Evolutionary conservation across 164 flowering plant species (phyloP).

Genomic region (Kingdonia uniflora): DNA sequence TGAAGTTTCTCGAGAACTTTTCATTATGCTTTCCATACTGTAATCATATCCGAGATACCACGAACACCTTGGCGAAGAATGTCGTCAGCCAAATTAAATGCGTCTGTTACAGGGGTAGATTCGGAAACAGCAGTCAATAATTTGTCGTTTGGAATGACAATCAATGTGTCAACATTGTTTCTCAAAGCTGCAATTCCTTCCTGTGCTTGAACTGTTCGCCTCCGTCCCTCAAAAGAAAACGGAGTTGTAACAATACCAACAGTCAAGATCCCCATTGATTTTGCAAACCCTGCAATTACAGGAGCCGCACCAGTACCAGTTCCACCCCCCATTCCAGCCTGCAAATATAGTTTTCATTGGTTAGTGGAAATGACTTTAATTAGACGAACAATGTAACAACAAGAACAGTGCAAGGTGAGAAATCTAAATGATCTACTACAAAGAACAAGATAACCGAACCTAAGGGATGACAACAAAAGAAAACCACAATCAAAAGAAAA

Average conservation of each 20-base stretch:
- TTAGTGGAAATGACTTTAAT: neutral
- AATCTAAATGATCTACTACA: too few relatives aligned
- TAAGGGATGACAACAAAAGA: too few relatives aligned
- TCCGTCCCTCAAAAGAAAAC: slow-evolving; percentile 2
- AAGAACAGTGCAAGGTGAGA: too few relatives aligned
- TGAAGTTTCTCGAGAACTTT: too few relatives aligned
- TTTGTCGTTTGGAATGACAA: slow-evolving; percentile 88
- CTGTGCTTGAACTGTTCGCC: slow-evolving; percentile 3
- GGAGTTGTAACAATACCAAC: slow-evolving; percentile 4
- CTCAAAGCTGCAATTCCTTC: slow-evolving; percentile 65
- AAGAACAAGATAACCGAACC: too few relatives aligned
- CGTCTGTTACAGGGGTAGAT: slow-evolving; percentile 83
- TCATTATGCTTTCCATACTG: slow-evolving; percentile 1
- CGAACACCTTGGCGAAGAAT: slow-evolving; percentile 54
- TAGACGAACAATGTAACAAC: too few relatives aligned
- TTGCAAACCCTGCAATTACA: slow-evolving; percentile 70
- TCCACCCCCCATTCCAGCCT: slow-evolving; percentile 5
- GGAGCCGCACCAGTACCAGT: slow-evolving; percentile 41
- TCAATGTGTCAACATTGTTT: slow-evolving; percentile 76
- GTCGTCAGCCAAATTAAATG: slow-evolving; percentile 85
- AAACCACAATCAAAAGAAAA: too few relatives aligned
- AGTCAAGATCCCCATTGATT: slow-evolving; percentile 81
- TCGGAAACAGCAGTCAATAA: slow-evolving; percentile 71
- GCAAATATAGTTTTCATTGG: neutral
- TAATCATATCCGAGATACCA: slow-evolving; percentile 4